A percentile compares a stretch with the other conserved stretches of the same genome.
Evolutionary conservation across 1,139 yeast species (phyloP).

Genomic region (Pichia terricola): DNA sequence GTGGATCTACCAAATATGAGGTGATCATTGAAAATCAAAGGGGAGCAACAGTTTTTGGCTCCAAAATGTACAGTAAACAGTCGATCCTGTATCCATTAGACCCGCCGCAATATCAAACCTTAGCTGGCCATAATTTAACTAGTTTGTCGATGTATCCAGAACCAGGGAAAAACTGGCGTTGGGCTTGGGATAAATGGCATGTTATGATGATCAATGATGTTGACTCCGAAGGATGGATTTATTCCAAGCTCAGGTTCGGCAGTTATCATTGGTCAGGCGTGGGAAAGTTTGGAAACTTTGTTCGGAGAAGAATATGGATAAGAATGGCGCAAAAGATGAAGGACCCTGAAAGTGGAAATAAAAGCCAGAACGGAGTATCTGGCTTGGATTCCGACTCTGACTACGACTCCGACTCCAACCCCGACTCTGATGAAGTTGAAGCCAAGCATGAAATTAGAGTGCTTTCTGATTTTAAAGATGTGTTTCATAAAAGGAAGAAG

Average conservation of each 20-base stretch:
- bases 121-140: constrained; percentile 21
- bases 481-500: too few species aligned
- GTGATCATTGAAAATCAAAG: constrained; percentile 55
- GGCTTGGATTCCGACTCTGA: not conserved
- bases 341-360: too few species aligned
- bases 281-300: constrained; percentile 44
- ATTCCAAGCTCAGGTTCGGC: constrained; percentile 40
- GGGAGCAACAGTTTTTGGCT: constrained; percentile 57
- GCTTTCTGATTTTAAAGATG: too few species aligned
- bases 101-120: constrained; percentile 35
- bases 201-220: constrained; percentile 62
- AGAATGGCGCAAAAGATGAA: constrained; percentile 23
- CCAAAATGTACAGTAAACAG: constrained; percentile 47
- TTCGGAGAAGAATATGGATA: constrained; percentile 55
- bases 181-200: constrained; percentile 71
- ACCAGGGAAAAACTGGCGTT: constrained; percentile 60
- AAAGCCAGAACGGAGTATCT: not conserved
- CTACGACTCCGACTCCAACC: not conserved
- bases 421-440: not conserved
- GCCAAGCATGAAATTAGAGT: not conserved
- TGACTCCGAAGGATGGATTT: constrained; percentile 75
- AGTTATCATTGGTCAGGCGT: constrained; percentile 52
- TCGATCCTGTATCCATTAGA: constrained; percentile 49
- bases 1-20: constrained; percentile 14
- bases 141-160: constrained; percentile 40